These are phyloP conservation scores for Chlorella sorokiniana DNA, from an alignment of 139 green algal genomes.

Conservation along the genomic window DNA sequence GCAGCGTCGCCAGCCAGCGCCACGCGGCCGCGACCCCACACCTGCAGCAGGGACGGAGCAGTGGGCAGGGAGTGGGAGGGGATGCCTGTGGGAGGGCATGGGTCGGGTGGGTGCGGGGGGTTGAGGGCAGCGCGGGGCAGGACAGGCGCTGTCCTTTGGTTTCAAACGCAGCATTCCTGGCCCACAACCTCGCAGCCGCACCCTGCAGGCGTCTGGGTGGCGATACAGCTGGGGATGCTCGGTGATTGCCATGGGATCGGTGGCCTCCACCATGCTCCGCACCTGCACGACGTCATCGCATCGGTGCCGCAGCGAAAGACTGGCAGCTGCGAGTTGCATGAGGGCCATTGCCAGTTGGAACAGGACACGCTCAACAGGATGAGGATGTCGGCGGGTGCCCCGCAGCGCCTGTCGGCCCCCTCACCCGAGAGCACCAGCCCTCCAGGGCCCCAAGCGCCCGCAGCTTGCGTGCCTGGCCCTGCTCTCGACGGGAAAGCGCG, in stretches of 20 bases:
- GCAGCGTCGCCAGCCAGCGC: slow-evolving; percentile 35
- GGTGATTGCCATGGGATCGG: slow-evolving; percentile 1
- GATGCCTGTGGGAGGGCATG: neutral
- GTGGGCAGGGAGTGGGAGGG: neutral
- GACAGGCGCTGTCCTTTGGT: neutral
- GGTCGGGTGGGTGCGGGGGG: neutral
- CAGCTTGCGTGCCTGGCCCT: neutral
- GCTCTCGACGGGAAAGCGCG: neutral
- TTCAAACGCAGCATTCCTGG: neutral
- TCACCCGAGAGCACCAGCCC: slow-evolving; percentile 4
- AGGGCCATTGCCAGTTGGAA: too few species aligned
- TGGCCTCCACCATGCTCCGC: neutral
- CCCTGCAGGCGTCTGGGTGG: neutral
- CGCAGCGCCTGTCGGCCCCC: too few species aligned
- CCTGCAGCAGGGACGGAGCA: neutral
- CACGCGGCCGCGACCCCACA: slow-evolving; percentile 5
- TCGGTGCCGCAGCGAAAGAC: neutral
- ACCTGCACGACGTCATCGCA: neutral
- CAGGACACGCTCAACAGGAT: too few species aligned
- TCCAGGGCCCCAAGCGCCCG: neutral
- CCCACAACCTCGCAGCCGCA: neutral
- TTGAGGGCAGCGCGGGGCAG: too few species aligned
- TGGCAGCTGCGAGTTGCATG: neutral
- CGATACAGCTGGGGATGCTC: slow-evolving; percentile 26
- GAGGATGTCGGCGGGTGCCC: too few species aligned